Percentiles rank a stretch among this genome's conserved stretches.
phyloP scores from a whole-genome alignment of 306 rosid genomes.

The Fagus sylvatica region DNA sequence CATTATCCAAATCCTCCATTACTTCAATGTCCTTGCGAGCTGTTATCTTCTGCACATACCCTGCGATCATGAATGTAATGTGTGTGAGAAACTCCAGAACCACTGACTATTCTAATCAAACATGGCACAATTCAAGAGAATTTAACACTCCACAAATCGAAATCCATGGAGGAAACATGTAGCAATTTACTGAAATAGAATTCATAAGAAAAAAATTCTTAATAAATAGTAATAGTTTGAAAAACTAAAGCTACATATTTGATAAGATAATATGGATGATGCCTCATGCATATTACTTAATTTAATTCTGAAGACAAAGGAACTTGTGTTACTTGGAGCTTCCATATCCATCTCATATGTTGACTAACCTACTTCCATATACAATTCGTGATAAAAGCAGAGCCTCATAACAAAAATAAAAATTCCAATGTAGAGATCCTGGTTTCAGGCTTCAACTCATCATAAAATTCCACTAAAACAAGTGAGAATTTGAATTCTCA shows the following conservation, averaged over 20 bases:
- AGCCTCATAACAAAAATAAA: background rate
- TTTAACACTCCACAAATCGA: too few relatives aligned
- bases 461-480: too few relatives aligned
- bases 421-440: background rate
- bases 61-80: conserved; percentile 45
- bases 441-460: background rate
- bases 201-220: background rate
- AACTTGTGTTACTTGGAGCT: background rate
- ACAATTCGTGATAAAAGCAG: background rate
- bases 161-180: background rate
- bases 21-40: conserved; percentile 82
- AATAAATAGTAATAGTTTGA: background rate
- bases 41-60: conserved; percentile 96
- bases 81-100: conserved; percentile 11
- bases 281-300: background rate
- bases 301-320: background rate
- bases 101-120: background rate
- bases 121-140: background rate
- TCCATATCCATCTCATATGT: conserved; percentile 14
- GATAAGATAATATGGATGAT: background rate
- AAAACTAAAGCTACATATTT: background rate
- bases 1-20: conserved; percentile 86
- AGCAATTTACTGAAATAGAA: background rate
- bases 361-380: background rate
- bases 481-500: too few relatives aligned